A percentile compares a stretch with the other conserved stretches of the same genome.
These are phyloP conservation scores for Pachyrhizus erosus DNA, from an alignment of 306 rosid species.

Conservation along the genomic window DNA sequence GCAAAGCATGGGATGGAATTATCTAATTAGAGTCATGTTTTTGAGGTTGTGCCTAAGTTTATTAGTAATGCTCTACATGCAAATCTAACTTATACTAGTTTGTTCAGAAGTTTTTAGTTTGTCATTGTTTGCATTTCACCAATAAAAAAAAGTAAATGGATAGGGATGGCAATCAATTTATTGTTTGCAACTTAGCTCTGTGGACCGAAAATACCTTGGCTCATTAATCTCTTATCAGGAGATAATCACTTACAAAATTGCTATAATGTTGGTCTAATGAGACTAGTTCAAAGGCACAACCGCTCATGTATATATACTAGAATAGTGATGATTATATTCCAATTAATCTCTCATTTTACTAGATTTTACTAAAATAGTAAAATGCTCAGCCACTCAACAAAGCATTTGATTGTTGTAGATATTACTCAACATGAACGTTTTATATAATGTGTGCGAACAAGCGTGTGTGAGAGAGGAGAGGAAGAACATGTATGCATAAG, in stretches of 20 bases:
- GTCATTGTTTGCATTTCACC: too few species aligned
- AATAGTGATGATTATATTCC: background rate
- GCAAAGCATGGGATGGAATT: too few species aligned
- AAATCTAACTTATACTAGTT: too few species aligned
- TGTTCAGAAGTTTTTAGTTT: too few species aligned
- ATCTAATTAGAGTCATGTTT: too few species aligned
- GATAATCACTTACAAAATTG: background rate
- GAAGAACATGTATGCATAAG: background rate
- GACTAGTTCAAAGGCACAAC: background rate
- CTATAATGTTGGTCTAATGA: background rate
- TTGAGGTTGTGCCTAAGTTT: too few species aligned
- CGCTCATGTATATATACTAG: background rate
- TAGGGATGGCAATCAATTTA: conserved; percentile 14
- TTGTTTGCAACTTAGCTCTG: background rate
- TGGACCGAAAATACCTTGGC: too few species aligned
- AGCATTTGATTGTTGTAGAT: background rate
- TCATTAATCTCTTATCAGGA: background rate
- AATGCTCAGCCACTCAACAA: too few species aligned
- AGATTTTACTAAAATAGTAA: too few species aligned
- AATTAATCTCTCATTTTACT: too few species aligned
- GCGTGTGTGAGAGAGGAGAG: background rate
- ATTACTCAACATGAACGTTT: conserved; percentile 18
- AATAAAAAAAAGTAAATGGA: too few species aligned
- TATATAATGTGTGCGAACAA: background rate
- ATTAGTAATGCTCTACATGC: too few species aligned